Evolutionary conservation across 1,139 yeast genomes (phyloP), one percentile per base, ranked within the genome.

Genomic region (Kurtzmaniella quercitrusa): DNA sequence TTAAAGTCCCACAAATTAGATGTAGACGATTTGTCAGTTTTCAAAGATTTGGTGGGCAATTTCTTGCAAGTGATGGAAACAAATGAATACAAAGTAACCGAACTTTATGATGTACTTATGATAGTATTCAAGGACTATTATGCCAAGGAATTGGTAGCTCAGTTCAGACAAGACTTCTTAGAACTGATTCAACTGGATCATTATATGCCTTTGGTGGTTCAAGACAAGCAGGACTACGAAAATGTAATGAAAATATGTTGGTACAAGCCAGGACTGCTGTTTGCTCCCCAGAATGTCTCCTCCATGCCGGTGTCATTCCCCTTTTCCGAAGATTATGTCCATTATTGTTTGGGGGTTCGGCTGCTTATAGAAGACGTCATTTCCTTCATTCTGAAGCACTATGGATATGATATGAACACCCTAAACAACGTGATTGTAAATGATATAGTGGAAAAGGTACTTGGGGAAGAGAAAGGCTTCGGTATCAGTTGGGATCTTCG

Each of bases 301-400:
- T 53, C 57, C 3, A 61, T 86, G 58, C 95, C 96, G 0, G 73
- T 82, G n/a, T 75, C 81, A 2, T 71, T 91, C 45, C 98, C 98
- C 3, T 93, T 91, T 59, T 88, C 96, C 47, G 87, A 87, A 47
- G 82, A 89, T 51, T 91, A 89, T 56, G 91, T 94, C 15, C 84
- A 87, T 63, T 82, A 89, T 36, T 91, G 97, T 62, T 78, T 87
- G 25, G 83, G 87, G 39, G 65, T 88, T 18, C 75, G 89, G 43
- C 77, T 81, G 12, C 79, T 85, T 41, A 75, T 90, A 33, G 75
- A 78, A 34, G 81, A 81, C 48, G 73, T 86, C 38, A 71, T 80
- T 29, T 65, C 70, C 29, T 93, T 90, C 55, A 67, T 86, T 42
- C 79, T 77, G 43, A 85, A 78, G 48, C 85, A 82, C 56, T 90